Evolutionary conservation across 2,329 filamentous ascomycete genomes (phyloP), one percentile per base, ranked within the genome.

Genomic region (Blumeria hordei): DNA sequence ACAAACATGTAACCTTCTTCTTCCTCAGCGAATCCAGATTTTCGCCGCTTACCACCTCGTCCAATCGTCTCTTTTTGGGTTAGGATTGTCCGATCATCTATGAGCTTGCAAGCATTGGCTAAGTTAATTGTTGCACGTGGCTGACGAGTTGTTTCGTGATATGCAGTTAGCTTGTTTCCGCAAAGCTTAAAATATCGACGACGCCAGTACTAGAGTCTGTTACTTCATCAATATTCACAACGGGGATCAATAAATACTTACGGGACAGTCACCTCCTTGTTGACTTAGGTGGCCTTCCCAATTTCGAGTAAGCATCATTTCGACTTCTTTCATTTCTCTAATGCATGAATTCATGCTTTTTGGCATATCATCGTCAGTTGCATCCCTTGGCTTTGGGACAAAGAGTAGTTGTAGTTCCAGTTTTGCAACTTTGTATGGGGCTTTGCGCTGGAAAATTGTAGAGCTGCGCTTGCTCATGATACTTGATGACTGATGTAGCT

Each of bases 1-100:
- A 98, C 90, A 67, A 98, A 98, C 85, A 95, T 94, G 72, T 98
- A 98, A 44, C 92, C 92, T 66, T 98, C 92, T 69, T 98, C 92
- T 60, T 98, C 92, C 68, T 96, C 92, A 1, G 90, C 88, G 67
- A 98, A 98, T 10, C 86, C 92, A 36, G 88, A 95, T 67, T 93
- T 88, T 55, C 92, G 83, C 45, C 92, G 83, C 61, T 80, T 81
- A 55, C 87, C 85, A 59, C 77, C 77, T 65, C 81, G 85, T 56
- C 82, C 83, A 12, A 76, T 80, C 0, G 82, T 86, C 64, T 93
- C 86, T 61, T 85, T 88, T 63, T 94, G 84, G 6, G 82, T 86
- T 51, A 98, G 73, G 18, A 85, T 75, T 18, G 80, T 80, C 56
- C 87, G 85, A 67, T 98, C 92, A 65, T 98, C 92, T 59, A 98